Percentiles rank a stretch among this genome's conserved stretches.
Conservation (phyloP, 2,329 filamentous ascomycete genomes). For the Cercospora sp. region DNA sequence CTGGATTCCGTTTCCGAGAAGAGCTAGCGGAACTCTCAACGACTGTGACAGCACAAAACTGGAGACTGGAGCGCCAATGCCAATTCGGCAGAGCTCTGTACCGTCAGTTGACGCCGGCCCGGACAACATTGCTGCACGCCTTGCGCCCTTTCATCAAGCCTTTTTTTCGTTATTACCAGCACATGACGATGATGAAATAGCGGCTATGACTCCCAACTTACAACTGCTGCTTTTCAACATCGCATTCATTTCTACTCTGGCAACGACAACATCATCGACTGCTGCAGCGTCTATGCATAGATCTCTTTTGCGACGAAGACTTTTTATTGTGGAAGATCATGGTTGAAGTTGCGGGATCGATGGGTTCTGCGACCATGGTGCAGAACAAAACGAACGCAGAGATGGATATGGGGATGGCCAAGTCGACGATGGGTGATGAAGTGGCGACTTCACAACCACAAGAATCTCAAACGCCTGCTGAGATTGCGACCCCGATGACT, state of each 20-base stretch:
- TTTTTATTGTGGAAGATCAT: not conserved
- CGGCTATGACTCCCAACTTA: not conserved
- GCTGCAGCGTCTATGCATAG: not conserved
- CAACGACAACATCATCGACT: not conserved
- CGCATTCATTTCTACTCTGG: not conserved
- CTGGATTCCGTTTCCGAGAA: not conserved
- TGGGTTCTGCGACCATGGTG: not conserved
- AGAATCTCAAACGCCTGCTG: not conserved
- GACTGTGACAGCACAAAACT: not conserved
- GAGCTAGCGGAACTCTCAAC: not conserved
- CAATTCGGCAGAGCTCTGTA: not conserved
- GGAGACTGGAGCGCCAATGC: not conserved
- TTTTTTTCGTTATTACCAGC: not conserved
- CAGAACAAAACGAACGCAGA: not conserved
- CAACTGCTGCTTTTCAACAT: no score
- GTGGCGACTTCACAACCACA: not conserved
- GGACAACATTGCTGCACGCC: not conserved
- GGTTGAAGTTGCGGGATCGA: not conserved
- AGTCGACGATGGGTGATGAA: not conserved
- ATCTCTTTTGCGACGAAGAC: not conserved
- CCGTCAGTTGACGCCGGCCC: not conserved
- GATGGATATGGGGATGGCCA: no score
- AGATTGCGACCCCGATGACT: not conserved
- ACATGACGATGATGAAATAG: not conserved
- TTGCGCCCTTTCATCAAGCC: not conserved